These are phyloP conservation scores for Puccinia polysora DNA, from an alignment of 1,284 basidiomycete genomes.

Conservation along the genomic window DNA sequence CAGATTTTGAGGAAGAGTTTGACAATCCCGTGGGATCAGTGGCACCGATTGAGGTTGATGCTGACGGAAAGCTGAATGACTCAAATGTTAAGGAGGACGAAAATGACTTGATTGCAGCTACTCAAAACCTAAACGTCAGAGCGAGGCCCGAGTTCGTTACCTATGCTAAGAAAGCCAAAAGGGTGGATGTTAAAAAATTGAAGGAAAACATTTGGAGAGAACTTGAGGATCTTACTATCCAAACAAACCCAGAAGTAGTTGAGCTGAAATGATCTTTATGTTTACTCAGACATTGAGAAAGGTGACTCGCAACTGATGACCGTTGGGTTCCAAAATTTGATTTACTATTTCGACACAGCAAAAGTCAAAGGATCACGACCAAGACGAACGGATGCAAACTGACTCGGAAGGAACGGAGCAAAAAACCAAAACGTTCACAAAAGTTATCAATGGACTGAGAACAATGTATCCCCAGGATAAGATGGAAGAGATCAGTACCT, in stretches of 20 bases:
- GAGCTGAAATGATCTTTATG: conserved; percentile 44
- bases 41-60: conserved; percentile 45
- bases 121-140: conserved; percentile 68
- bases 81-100: conserved; percentile 62
- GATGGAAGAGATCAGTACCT: conserved; percentile 96
- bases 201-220: conserved; percentile 98
- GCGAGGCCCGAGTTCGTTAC: conserved; percentile 84
- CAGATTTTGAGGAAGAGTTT: conserved; percentile 56
- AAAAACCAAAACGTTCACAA: conserved; percentile 70
- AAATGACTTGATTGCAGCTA: conserved; percentile 77
- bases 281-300: conserved; percentile 51
- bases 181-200: conserved; percentile 90
- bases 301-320: not conserved
- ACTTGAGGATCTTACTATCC: conserved; percentile 66
- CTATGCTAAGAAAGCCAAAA: conserved; percentile 90
- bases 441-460: conserved; percentile 76
- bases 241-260: conserved; percentile 50
- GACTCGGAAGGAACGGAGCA: conserved; percentile 58
- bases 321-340: conserved; percentile 56
- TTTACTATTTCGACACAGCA: conserved; percentile 48
- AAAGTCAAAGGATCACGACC: not conserved
- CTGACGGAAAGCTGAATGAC: conserved; percentile 48
- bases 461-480: conserved; percentile 81
- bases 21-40: conserved; percentile 45
- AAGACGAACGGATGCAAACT: conserved; percentile 52